Base-by-base conservation (phyloP, 2,329 filamentous ascomycete species). In the Lasiodiplodia sp. region DNA sequence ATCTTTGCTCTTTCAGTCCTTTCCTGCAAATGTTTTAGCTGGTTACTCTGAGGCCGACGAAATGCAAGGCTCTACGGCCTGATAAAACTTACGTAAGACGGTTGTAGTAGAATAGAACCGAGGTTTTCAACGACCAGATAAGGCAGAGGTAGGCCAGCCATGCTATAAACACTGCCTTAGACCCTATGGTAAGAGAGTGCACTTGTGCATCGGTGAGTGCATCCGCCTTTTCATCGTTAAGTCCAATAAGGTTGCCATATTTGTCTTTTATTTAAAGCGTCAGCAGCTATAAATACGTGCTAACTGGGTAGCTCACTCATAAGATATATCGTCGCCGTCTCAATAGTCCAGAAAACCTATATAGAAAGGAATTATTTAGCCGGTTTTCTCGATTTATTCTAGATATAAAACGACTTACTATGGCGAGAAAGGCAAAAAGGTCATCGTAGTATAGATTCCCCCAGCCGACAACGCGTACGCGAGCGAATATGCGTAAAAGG, bases 121-220 rank as follows among this genome's bases (percentile, higher is more conserved):
- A 80, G 4, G 76, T 79, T 68, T 84, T 83, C 31, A 84, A 73
- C 3, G 53, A 75, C 79, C 82, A 83, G 34, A 83, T 82, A 12
- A 83, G 71, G 7, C 78, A 79, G 14, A 81, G 74, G 68, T 83
- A 83, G 66, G 78, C 76, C 47, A 77, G 75, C 82, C 82, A 84
- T n/a, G 79, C 79, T 2, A 77, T 74, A 71, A 77, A 70, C 2
- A 77, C 72, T n/a, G 71, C 75, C 55, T 78, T 76, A 8, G 72
- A 81, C 1, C 82, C 82, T 40, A 77, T 73, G 18, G 74, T 75
- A 1, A 77, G 70, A 34, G 69, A 74, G 1, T 65, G 63, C 3
- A 78, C 77, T 51, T 81, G 70, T 6, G 74, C 71, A 1, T 75
- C 70, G 2, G 74, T 75, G 51, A 83, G 68, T 1, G 73, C 69